These are phyloP conservation scores for Cynara cardunculus DNA, from an alignment of 129 eudicot species.

Conservation along the genomic window DNA sequence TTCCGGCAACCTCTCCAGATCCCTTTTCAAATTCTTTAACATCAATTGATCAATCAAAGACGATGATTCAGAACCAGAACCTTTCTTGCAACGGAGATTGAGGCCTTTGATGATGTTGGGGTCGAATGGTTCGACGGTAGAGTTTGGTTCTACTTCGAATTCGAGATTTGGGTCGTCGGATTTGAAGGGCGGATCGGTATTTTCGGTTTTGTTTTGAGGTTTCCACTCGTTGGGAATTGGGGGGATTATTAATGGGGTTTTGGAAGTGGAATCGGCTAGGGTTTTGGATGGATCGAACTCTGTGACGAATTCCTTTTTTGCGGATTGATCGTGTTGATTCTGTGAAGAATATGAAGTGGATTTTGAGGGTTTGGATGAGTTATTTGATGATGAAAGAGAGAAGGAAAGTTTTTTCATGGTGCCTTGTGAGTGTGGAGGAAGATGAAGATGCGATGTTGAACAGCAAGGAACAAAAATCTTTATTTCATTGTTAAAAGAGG, in stretches of 20 bases:
- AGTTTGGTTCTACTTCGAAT: slow-evolving; percentile 32
- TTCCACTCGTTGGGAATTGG: slow-evolving; percentile 53
- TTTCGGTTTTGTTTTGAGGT: slow-evolving; percentile 42
- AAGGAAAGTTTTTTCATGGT: slow-evolving; percentile 30
- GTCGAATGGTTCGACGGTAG: slow-evolving; percentile 7
- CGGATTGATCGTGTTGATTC: slow-evolving; percentile 7
- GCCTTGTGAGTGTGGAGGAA: background rate
- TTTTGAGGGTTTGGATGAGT: slow-evolving; percentile 19
- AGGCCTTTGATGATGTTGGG: slow-evolving; percentile 44
- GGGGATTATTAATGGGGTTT: slow-evolving; percentile 39
- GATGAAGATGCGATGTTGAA: background rate
- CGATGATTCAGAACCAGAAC: background rate
- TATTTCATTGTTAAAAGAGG: too few relatives aligned
- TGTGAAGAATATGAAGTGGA: background rate
- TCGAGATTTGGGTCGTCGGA: slow-evolving; percentile 27
- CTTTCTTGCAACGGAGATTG: slow-evolving; percentile 35
- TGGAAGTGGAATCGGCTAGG: slow-evolving; percentile 23
- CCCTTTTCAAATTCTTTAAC: slow-evolving; percentile 53
- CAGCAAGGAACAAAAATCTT: too few relatives aligned
- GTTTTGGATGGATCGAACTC: slow-evolving; percentile 47
- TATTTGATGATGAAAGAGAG: slow-evolving; percentile 13
- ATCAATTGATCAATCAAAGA: slow-evolving; percentile 33
- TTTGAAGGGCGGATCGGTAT: slow-evolving; percentile 19
- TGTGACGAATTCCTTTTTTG: slow-evolving; percentile 33
- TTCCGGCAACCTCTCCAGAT: slow-evolving; percentile 55